Evolutionary conservation across 75 land plant species (phyloP).

Genomic region (Sequoiadendron giganteum): DNA sequence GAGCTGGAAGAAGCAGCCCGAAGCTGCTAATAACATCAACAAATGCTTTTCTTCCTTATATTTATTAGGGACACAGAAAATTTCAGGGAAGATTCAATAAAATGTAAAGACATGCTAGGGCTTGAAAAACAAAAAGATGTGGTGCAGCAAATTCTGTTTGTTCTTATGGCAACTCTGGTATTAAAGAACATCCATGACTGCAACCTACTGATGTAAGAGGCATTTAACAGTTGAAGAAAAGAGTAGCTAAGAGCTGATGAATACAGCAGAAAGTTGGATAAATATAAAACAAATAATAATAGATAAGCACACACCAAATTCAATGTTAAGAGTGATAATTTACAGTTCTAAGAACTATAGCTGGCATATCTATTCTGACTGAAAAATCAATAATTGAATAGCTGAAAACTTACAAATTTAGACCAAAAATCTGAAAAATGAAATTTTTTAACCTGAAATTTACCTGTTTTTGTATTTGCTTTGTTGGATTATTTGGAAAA

Average conservation of each 20-base stretch:
- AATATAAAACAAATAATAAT: too few species aligned
- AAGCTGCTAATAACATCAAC: too few species aligned
- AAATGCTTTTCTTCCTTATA: neutral
- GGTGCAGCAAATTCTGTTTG: neutral
- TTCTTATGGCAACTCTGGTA: neutral
- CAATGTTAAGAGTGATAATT: too few species aligned
- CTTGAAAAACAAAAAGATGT: neutral
- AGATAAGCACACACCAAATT: too few species aligned
- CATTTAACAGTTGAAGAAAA: too few species aligned
- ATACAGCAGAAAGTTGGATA: neutral
- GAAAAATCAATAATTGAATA: too few species aligned
- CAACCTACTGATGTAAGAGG: too few species aligned
- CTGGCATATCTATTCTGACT: neutral
- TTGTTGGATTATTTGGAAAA: neutral
- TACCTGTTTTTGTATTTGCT: neutral
- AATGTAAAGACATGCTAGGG: neutral
- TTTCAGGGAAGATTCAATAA: too few species aligned
- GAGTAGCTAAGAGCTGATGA: neutral
- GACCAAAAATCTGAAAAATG: neutral
- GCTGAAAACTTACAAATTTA: neutral
- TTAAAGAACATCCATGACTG: too few species aligned
- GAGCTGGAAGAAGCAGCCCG: too few species aligned
- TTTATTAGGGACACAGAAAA: neutral
- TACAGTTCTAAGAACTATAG: neutral
- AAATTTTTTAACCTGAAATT: neutral